Base-by-base conservation (phyloP, 768 basidiomycete genomes). In the Rhodotorula toruloides region DNA sequence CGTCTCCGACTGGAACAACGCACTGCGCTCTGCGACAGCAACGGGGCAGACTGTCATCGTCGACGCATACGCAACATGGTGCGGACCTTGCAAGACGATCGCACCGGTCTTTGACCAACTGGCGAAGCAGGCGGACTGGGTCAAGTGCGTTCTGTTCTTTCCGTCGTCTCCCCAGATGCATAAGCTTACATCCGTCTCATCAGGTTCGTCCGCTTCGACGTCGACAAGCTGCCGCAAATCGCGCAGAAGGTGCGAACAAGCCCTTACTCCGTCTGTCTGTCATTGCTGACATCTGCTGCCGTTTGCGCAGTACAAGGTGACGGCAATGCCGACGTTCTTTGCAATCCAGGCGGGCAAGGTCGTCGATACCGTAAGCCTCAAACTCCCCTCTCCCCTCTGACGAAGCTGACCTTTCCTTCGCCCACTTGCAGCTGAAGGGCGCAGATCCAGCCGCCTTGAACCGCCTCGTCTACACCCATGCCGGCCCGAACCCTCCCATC, bases 401-500 rank as follows among this genome's bases (percentile, higher is more conserved):
- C 31, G 21, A 16, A 5, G 6, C 27, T 19, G 8, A 11, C 2
- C 19, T 9, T 32, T 12, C 32, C 16, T 27, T 27, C 54, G 29
- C 19, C 19, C 25, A 2, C 25, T 5, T 11, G n/a, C 50, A 43
- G 52, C 54, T 71, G 12, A 71, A 71, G 44, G 70, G 70, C 19
- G 70, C 70, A 25, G 70, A 71, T 29, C 70, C 70, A 2, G 31
- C n/a, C 1, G 70, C 54, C 22, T 52, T 71, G 37, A 67, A 63
- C 4, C 32, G 54, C 25, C 54, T 71, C 19, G 65, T 63, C 3
- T 29, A 31, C 21, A 36, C 52, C 10, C 57, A 71, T n/a, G 70
- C 70, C 6, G 70, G 70, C 3, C 70, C 70, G n/a, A 71, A 71
- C 61, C 70, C 70, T 3, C 70, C 70, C 11, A 40, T 71, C n/a